Conservation (phyloP, 495 filamentous ascomycete species). For the Melanomma pulvis-pyrius region DNA sequence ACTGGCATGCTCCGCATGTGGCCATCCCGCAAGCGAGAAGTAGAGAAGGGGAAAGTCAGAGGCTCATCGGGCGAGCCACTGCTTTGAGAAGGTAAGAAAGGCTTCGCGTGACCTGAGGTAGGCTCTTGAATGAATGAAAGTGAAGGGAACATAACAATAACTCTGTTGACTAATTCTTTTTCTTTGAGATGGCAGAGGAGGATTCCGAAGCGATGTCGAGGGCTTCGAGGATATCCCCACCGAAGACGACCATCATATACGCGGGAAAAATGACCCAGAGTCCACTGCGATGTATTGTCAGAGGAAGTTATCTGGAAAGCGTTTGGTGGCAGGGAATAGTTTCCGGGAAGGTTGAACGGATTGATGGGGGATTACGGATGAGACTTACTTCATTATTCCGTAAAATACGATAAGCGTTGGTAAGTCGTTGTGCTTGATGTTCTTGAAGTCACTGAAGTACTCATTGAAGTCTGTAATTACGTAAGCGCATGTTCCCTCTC, state of each 20-base stretch:
- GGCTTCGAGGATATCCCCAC: slow-evolving; percentile 68
- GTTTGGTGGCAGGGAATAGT: not conserved
- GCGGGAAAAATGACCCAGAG: slow-evolving; percentile 74
- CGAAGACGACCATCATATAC: slow-evolving; percentile 71
- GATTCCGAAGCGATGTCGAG: slow-evolving; percentile 54
- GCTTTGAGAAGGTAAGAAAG: slow-evolving; percentile 12
- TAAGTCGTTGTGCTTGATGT: slow-evolving; percentile 74
- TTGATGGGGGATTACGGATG: not conserved
- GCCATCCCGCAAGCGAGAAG: slow-evolving; percentile 4
- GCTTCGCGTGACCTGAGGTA: not conserved
- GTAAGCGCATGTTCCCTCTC: not conserved
- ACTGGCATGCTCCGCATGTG: not conserved
- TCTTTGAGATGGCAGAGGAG: slow-evolving; percentile 19
- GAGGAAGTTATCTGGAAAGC: not conserved
- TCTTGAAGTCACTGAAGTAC: slow-evolving; percentile 72
- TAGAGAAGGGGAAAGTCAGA: not conserved
- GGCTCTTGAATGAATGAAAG: not conserved
- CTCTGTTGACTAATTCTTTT: slow-evolving; percentile 18
- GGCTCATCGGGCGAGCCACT: not conserved
- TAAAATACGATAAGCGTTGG: slow-evolving; percentile 53
- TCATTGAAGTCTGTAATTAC: slow-evolving; percentile 69
- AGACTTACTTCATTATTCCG: slow-evolving; percentile 48
- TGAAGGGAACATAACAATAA: not conserved
- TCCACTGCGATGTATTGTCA: slow-evolving; percentile 56
- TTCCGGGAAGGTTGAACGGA: not conserved